Percentiles rank a stretch among this genome's conserved stretches.
These are phyloP conservation scores for Penicillium pancosmium DNA, from an alignment of 495 filamentous ascomycete genomes.

Conservation along the genomic window DNA sequence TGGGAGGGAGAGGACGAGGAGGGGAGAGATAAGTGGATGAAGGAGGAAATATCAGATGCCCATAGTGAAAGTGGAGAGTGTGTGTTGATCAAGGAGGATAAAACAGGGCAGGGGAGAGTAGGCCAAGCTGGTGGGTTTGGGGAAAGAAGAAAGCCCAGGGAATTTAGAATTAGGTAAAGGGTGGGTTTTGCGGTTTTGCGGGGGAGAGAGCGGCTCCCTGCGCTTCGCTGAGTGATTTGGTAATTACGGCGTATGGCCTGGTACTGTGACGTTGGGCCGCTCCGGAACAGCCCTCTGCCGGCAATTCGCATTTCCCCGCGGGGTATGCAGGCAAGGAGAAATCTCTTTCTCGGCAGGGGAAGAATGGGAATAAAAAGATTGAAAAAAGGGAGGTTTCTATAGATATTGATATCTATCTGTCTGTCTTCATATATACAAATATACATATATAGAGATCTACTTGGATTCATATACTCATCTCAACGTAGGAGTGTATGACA, in stretches of 20 bases:
- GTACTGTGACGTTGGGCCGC: neutral
- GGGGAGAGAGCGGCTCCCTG: conserved; percentile 7
- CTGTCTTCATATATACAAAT: too few relatives aligned
- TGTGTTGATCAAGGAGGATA: neutral
- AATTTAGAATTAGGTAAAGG: neutral
- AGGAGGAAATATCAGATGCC: neutral
- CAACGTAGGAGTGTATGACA: conserved; percentile 12
- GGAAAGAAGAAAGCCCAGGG: neutral
- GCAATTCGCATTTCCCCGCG: conserved; percentile 31
- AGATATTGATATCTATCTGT: too few relatives aligned
- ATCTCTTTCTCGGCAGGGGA: neutral
- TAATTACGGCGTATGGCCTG: neutral
- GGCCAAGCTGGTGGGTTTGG: neutral
- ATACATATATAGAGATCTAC: neutral
- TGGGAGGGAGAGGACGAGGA: neutral
- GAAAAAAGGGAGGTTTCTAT: too few relatives aligned
- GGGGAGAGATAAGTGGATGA: neutral
- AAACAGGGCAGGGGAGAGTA: neutral
- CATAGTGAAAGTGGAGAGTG: neutral
- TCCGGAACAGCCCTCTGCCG: conserved; percentile 32
- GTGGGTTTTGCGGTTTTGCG: conserved; percentile 14
- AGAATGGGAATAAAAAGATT: too few relatives aligned
- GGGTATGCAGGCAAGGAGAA: conserved; percentile 15
- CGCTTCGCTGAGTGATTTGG: neutral
- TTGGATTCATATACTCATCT: too few relatives aligned